Evolutionary conservation across 257 asterid genomes (phyloP).

Genomic region (Solanum megistacrolobum): DNA sequence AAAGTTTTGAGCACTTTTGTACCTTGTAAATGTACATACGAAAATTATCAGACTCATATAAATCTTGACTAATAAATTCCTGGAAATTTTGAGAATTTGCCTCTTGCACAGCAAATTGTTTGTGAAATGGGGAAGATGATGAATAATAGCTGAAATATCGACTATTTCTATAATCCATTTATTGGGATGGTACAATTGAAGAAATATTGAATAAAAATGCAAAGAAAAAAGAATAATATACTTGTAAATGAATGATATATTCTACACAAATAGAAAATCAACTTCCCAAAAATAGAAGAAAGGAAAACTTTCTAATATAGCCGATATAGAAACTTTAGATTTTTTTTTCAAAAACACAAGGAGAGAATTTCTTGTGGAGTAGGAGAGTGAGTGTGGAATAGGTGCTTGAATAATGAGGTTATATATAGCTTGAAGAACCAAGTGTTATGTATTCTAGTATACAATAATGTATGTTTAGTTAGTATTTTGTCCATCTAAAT

Average conservation of each 20-base stretch:
- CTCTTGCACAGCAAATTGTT: background rate
- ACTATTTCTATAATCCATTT: too few relatives aligned
- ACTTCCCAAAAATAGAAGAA: background rate
- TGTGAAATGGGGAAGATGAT: background rate
- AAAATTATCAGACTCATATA: background rate
- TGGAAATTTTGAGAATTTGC: background rate
- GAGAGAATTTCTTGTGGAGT: background rate
- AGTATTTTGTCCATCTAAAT: background rate
- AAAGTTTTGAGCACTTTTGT: background rate
- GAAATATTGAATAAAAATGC: background rate
- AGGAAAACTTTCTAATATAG: background rate
- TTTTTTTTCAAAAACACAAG: too few relatives aligned
- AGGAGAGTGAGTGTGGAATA: background rate
- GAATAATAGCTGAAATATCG: background rate
- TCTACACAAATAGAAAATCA: background rate
- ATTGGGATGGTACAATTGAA: too few relatives aligned
- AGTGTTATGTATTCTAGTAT: background rate
- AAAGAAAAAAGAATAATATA: background rate
- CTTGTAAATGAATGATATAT: background rate
- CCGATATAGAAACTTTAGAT: background rate
- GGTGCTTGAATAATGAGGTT: background rate
- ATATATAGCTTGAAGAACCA: background rate
- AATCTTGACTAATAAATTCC: background rate
- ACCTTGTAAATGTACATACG: background rate
- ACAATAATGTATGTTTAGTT: background rate